Conservation (phyloP, 306 rosid genomes). For the Astragalus membranaceus region DNA sequence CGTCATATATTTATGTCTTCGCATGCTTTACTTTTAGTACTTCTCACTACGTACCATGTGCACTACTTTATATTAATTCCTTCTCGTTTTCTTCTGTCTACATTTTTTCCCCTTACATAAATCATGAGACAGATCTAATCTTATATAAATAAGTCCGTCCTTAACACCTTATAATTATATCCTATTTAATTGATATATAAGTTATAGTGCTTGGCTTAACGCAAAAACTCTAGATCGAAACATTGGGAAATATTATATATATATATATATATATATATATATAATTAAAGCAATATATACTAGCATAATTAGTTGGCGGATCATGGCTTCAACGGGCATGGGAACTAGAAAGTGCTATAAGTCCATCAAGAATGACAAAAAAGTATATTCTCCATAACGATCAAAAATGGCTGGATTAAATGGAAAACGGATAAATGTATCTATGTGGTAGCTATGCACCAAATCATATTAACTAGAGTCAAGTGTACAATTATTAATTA, state of each 20-base stretch:
- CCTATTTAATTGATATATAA: no score
- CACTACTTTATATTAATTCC: neutral
- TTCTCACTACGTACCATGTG: neutral
- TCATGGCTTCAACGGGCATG: neutral
- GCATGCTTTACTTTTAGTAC: neutral
- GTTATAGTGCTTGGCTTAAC: neutral
- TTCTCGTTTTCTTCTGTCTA: neutral
- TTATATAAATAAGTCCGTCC: neutral
- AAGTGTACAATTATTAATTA: neutral
- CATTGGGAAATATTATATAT: neutral
- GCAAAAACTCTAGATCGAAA: neutral
- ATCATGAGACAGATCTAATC: neutral
- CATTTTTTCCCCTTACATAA: neutral
- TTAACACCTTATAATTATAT: no score
- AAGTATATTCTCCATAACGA: neutral
- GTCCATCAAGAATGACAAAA: neutral
- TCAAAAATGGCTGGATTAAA: neutral
- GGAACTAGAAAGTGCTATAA: neutral
- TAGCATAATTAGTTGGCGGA: neutral
- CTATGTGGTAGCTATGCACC: conserved; percentile 4
- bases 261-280: no score
- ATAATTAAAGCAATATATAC: neutral
- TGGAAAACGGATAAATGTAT: neutral
- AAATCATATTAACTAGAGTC: no score
- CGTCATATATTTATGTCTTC: neutral